phyloP scores from a whole-genome alignment of 78 protist genomes.

The Emiliania huxleyi region DNA sequence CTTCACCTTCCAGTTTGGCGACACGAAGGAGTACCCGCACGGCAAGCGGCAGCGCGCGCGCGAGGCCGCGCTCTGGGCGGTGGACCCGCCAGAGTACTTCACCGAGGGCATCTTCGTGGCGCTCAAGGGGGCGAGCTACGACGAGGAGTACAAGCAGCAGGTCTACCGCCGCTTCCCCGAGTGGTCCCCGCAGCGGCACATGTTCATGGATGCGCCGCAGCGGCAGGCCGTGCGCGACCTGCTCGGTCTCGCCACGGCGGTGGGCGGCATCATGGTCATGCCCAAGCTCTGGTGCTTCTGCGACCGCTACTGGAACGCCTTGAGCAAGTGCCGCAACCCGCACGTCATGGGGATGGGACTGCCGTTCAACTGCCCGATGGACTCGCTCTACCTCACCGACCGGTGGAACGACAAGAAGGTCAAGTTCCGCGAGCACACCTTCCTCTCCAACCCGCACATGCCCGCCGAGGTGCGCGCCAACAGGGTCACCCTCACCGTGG shows the following conservation, averaged over 20 bases:
- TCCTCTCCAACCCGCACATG: background rate
- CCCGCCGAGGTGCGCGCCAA: background rate
- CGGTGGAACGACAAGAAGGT: background rate
- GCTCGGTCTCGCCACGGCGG: background rate
- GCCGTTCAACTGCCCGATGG: background rate
- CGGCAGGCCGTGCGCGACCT: conserved; percentile 8
- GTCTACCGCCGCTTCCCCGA: background rate
- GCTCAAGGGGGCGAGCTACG: background rate
- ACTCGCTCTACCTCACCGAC: background rate
- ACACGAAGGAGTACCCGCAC: background rate
- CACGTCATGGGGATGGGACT: background rate
- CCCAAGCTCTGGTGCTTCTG: background rate
- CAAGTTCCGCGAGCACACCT: background rate
- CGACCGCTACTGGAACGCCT: background rate
- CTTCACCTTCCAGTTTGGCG: background rate
- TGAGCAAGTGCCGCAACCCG: background rate
- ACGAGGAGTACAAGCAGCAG: background rate
- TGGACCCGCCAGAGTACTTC: background rate
- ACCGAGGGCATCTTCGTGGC: background rate
- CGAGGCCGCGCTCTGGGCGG: background rate
- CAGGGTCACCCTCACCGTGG: background rate
- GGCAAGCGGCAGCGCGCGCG: conserved; percentile 23
- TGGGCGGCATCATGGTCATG: background rate
- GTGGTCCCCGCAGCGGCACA: conserved; percentile 15
- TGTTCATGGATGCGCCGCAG: background rate